Base-by-base conservation (phyloP, 768 basidiomycete genomes). In the Sarcomyxa edulis region DNA sequence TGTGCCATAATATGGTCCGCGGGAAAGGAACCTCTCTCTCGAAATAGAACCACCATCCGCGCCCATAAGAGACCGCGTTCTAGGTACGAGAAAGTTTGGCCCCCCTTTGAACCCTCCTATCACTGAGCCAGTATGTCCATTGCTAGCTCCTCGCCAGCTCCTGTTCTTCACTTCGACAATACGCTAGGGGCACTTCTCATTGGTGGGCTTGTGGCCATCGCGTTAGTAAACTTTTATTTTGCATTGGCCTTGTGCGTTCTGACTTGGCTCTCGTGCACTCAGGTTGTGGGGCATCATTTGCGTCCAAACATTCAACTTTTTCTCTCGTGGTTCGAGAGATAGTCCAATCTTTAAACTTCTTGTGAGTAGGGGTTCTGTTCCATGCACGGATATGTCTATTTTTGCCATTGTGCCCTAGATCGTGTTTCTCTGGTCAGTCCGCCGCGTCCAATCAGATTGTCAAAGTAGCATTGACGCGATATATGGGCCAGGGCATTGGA, bases 281-380 rank as follows among this genome's bases (percentile, higher is more conserved):
- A 80, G 77, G n/a, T 54, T 80, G n/a, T 80, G 70, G 66, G 78
- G 78, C 2, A 54, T 78, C 6, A 76, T 74, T 7, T 76, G 69
- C 42, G 59, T 69, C 10, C 78, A 80, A 48, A 70, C 70, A 2
- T 76, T 64, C 44, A 60, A 67, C 11, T 80, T 74, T 53, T 78
- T 71, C 43, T 58, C 58, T 34, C 48, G 59, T 28, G 59, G 52
- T 19, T 54, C 55, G 1, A 53, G 52, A 4, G 71, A 73, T 48
- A 50, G 44, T 23, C 32, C 43, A 3, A 20, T 31, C 16, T 53
- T 70, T 30, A 74, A 66, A 45, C 18, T 62, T 14, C 43, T 64
- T 48, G 74, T 72, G 43, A 36, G 66, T 45, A 7, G 28, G 9
- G 18, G 6, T n/a, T 14, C 25, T 31, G 9, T 30, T 23, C 34